Evolutionary conservation across 306 rosid species (phyloP), one percentile per base, ranked within the genome.

Genomic region (Rosa chinensis): DNA sequence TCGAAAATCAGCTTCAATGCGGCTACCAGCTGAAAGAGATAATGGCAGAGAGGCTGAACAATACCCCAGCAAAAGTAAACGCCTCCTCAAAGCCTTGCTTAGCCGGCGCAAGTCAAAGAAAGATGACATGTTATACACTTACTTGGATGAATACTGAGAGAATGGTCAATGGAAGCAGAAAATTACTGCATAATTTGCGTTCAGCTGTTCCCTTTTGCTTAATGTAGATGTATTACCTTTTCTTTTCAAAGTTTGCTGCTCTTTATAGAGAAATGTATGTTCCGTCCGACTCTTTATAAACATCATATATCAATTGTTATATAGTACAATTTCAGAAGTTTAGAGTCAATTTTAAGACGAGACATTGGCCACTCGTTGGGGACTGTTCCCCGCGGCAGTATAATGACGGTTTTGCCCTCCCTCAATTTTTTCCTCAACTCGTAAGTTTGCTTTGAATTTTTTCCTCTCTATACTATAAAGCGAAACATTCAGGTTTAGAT

Each of bases 81-180:
- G 99, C 56, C 97, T 96, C 18, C 86, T 96, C 58, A 96, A 91
- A 87, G 97, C 99, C 61, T 84, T 96, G 56, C 97, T 96, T 72
- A 96, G 99, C 85, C 89, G 99, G 79, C 96, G 99, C 79, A 96
- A 93, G 86, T 93, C 97, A 4, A 96, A 93, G 94, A 96, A 93
- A 86, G 98, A 96, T 70, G 98, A 96, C 21, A 91, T 75, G 89
- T 80, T 96, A 73, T 93, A 96, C 82, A 90, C 96, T 62, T 96
- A 93, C 75, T 79, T 96, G 93, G 99, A 96, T 12, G 99, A 93
- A 87, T 95, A 92, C 79, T 93, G 89, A 91, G 76, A 79, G 80
- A 37, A 13, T 66, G 66, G 18, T 43, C 84, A 71, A 43, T 66
- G 64, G 77, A 86, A 83, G 88, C 86, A 73, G 77, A 76, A 72